Conservation (phyloP, 2,329 filamentous ascomycete genomes). For the Sporothrix luriei region DNA sequence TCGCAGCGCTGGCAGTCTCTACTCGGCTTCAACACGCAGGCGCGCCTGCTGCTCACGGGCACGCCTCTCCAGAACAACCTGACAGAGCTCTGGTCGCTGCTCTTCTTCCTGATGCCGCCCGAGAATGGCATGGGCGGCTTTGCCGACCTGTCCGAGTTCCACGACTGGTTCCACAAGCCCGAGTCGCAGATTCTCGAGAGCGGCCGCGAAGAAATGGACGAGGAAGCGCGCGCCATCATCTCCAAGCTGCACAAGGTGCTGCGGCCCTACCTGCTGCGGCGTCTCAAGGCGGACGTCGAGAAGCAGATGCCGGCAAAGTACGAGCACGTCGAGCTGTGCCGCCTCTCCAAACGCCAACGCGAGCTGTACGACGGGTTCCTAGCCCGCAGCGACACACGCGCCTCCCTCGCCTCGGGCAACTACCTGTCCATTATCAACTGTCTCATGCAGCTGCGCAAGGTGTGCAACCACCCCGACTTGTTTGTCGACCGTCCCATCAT, state of each 20-base stretch:
- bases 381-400: constrained; percentile 82
- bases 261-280: constrained; percentile 84
- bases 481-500: constrained; percentile 96
- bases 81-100: constrained; percentile 92
- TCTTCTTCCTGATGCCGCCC: constrained; percentile 95
- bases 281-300: constrained; percentile 94
- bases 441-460: constrained; percentile 94
- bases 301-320: constrained; percentile 99
- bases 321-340: constrained; percentile 94
- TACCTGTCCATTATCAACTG: constrained; percentile 99
- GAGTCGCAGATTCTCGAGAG: constrained; percentile 96
- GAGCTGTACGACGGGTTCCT: constrained; percentile 97
- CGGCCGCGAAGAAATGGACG: constrained; percentile 89
- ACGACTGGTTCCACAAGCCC: constrained; percentile 92
- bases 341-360: constrained; percentile 89
- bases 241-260: constrained; percentile 92
- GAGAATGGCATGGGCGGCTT: constrained; percentile 86
- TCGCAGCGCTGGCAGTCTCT: constrained; percentile 96
- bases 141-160: constrained; percentile 92
- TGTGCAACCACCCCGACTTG: constrained; percentile 96
- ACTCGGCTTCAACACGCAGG: constrained; percentile 87
- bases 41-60: constrained; percentile 84
- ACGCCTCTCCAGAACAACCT: constrained; percentile 97
- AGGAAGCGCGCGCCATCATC: constrained; percentile 89
- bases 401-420: constrained; percentile 87